Conservation (phyloP, 192 early-diverging fungal species). For the Allomyces javanicus region DNA sequence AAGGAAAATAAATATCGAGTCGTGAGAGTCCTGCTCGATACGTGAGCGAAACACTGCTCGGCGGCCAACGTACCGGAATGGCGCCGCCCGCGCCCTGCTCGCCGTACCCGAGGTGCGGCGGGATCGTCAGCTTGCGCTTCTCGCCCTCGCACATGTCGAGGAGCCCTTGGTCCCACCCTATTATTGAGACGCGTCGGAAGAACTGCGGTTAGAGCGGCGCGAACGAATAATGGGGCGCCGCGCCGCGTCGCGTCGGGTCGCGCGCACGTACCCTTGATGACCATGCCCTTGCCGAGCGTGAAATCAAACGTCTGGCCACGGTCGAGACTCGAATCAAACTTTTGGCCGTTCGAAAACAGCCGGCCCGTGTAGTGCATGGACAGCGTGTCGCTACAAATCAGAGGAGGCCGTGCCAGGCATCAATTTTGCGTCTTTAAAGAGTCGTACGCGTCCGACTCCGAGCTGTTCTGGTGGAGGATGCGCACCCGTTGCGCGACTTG, state of each 20-base stretch:
- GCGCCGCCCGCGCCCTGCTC: conserved; percentile 28
- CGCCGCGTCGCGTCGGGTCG: too few species aligned
- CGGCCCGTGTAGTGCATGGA: conserved; percentile 63
- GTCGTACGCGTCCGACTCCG: too few species aligned
- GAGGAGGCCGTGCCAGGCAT: too few species aligned
- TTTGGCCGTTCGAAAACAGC: conserved; percentile 31
- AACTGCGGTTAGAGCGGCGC: too few species aligned
- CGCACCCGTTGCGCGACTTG: conserved; percentile 3
- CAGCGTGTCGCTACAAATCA: conserved; percentile 26
- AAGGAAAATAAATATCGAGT: background rate
- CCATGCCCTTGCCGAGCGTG: conserved; percentile 40
- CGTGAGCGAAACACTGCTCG: too few species aligned
- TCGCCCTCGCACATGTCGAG: conserved; percentile 62
- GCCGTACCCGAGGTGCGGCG: conserved; percentile 32
- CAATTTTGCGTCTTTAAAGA: too few species aligned
- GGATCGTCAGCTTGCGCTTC: conserved; percentile 52
- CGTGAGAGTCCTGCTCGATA: background rate
- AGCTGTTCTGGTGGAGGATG: too few species aligned
- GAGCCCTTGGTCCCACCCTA: conserved; percentile 55
- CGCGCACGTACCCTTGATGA: conserved; percentile 40
- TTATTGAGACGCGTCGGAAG: too few species aligned
- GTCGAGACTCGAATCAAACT: conserved; percentile 55
- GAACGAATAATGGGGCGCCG: too few species aligned
- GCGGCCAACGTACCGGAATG: conserved; percentile 13
- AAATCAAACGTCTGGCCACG: conserved; percentile 50